These are phyloP conservation scores for Elsinoe ampelina DNA, from an alignment of 2,329 filamentous ascomycete species.

Conservation along the genomic window DNA sequence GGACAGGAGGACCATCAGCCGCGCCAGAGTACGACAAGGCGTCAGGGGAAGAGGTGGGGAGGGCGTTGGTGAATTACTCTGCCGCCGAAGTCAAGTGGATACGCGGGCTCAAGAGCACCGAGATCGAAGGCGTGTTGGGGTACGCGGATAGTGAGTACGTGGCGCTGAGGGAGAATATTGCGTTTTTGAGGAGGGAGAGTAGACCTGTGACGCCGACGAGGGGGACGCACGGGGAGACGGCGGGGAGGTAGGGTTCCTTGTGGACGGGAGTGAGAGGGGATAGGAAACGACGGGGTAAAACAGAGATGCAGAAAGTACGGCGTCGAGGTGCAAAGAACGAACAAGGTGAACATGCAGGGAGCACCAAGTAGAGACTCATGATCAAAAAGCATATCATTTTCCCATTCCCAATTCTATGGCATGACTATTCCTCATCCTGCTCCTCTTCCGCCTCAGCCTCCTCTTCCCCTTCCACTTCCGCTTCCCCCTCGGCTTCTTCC, in stretches of 20 bases:
- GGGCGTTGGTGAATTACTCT: constrained; percentile 90
- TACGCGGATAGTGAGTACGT: constrained; percentile 96
- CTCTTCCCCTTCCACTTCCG: constrained; percentile 15
- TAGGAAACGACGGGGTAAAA: background rate
- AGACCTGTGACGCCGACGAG: constrained; percentile 15
- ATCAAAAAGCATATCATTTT: background rate
- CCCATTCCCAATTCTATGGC: background rate
- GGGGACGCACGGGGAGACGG: background rate
- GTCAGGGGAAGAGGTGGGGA: constrained; percentile 66
- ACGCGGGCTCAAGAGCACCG: constrained; percentile 70
- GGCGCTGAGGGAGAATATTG: constrained; percentile 77
- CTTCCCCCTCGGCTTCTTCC: constrained; percentile 14
- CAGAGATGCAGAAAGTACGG: no score
- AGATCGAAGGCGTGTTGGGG: constrained; percentile 71
- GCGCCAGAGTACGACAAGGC: constrained; percentile 33
- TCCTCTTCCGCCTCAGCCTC: constrained; percentile 11
- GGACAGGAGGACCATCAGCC: constrained; percentile 34
- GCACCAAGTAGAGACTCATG: background rate
- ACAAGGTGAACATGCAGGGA: background rate
- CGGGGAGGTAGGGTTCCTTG: background rate
- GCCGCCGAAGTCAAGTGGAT: constrained; percentile 73
- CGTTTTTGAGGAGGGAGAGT: constrained; percentile 47
- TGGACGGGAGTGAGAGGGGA: no score
- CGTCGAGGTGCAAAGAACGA: no score
- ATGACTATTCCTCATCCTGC: background rate